Evolutionary conservation across 2,329 filamentous ascomycete genomes (phyloP).

Genomic region (Penicillium sp.): DNA sequence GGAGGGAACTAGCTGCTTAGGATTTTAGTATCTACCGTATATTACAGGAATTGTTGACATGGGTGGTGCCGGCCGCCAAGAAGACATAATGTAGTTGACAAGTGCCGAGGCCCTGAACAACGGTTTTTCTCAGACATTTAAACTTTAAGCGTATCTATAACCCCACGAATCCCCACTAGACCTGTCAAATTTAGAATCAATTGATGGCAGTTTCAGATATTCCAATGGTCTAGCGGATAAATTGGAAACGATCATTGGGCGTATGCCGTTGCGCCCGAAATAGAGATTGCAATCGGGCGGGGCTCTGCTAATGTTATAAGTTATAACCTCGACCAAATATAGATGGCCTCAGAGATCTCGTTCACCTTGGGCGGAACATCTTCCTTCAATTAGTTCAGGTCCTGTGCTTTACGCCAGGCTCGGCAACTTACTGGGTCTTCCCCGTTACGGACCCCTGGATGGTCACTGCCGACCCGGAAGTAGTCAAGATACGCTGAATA

Average conservation of each 20-base stretch:
- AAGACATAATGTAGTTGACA: no score
- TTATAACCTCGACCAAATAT: no score
- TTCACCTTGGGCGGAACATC: no score
- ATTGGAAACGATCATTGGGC: background rate
- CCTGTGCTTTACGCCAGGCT: no score
- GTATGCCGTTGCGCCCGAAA: background rate
- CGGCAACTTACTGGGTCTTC: conserved; percentile 12
- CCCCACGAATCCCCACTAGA: background rate
- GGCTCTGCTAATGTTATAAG: no score
- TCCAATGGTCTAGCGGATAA: background rate
- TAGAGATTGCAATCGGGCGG: background rate
- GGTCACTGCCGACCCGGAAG: conserved; percentile 1
- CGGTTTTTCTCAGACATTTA: background rate
- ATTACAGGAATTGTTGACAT: no score
- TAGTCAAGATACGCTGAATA: conserved; percentile 8
- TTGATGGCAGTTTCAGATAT: background rate
- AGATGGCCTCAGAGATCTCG: no score
- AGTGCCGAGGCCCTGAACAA: background rate
- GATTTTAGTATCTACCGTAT: no score
- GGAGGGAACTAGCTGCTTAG: no score
- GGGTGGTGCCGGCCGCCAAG: no score
- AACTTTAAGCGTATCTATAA: background rate
- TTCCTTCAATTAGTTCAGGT: no score
- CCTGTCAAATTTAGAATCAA: background rate
- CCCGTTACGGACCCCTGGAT: conserved; percentile 10